phyloP scores from a whole-genome alignment of 257 asterid genomes.

The Nyctanthes arbortristis region DNA sequence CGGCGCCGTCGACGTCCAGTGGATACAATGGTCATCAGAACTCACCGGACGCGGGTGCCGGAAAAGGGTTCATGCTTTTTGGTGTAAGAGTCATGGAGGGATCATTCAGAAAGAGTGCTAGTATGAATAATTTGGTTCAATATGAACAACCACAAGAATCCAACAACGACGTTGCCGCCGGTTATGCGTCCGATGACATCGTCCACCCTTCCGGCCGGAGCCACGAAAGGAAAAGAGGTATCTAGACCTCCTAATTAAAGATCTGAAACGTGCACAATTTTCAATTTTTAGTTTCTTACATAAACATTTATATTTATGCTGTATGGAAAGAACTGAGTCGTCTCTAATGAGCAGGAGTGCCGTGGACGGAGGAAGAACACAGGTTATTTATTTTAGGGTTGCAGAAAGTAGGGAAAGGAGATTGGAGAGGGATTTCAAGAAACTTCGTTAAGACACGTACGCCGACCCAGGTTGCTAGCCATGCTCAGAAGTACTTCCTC shows the following conservation, averaged over 20 bases:
- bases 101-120: conserved; percentile 78
- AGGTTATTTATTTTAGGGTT: conserved; percentile 77
- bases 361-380: conserved; percentile 98
- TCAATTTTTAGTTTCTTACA: too few relatives aligned
- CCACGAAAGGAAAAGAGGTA: conserved; percentile 89
- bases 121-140: conserved; percentile 84
- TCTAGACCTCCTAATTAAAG: too few relatives aligned
- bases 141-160: conserved; percentile 67
- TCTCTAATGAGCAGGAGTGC: conserved; percentile 64
- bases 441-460: conserved; percentile 91
- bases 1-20: conserved; percentile 36
- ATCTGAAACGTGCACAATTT: too few relatives aligned
- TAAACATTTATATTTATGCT: too few relatives aligned
- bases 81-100: conserved; percentile 89
- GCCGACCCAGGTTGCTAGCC: conserved; percentile 98
- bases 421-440: conserved; percentile 98
- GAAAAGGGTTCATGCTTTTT: conserved; percentile 81
- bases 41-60: conserved; percentile 27
- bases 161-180: conserved; percentile 55
- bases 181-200: conserved; percentile 90
- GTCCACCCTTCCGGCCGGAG: conserved; percentile 87
- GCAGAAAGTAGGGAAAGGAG: conserved; percentile 96
- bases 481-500: conserved; percentile 95
- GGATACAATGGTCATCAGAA: conserved; percentile 45
- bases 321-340: neutral